Conservation (phyloP, 2,329 filamentous ascomycete genomes). For the Trichoderma polysporum region DNA sequence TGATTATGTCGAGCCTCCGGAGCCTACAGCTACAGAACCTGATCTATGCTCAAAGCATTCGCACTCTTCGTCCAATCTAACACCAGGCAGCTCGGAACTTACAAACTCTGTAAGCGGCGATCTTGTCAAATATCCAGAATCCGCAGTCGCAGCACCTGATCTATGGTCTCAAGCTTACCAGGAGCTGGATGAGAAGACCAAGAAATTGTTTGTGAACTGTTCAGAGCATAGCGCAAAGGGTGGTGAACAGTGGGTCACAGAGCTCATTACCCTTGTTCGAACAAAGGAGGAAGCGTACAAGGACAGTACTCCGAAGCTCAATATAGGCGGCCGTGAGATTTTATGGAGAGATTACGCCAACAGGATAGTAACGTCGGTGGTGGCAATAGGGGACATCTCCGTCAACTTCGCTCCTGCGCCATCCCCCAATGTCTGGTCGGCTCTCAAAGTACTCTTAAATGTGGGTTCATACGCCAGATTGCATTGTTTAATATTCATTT, state of each 20-base stretch:
- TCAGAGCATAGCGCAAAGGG: neutral
- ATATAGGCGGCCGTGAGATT: neutral
- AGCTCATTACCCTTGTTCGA: neutral
- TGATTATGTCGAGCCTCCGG: too few relatives aligned
- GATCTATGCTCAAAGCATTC: too few relatives aligned
- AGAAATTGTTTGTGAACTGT: neutral
- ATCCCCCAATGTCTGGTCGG: neutral
- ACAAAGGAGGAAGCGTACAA: neutral
- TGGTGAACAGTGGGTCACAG: neutral
- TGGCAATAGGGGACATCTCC: neutral
- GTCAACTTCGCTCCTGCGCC: neutral
- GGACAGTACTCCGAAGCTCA: neutral
- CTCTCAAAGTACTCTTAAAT: neutral
- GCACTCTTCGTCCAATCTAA: too few relatives aligned
- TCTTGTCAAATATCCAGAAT: too few relatives aligned
- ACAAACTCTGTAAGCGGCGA: too few relatives aligned
- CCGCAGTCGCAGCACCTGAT: too few relatives aligned
- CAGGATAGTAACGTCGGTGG: neutral
- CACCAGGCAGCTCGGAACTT: too few relatives aligned
- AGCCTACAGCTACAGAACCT: too few relatives aligned
- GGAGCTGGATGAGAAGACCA: neutral
- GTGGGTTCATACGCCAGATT: neutral
- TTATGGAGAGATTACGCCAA: neutral
- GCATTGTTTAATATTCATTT: neutral
- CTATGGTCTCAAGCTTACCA: neutral